These are phyloP conservation scores for Neonectria faginata DNA, from an alignment of 2,329 filamentous ascomycete genomes.

Conservation along the genomic window DNA sequence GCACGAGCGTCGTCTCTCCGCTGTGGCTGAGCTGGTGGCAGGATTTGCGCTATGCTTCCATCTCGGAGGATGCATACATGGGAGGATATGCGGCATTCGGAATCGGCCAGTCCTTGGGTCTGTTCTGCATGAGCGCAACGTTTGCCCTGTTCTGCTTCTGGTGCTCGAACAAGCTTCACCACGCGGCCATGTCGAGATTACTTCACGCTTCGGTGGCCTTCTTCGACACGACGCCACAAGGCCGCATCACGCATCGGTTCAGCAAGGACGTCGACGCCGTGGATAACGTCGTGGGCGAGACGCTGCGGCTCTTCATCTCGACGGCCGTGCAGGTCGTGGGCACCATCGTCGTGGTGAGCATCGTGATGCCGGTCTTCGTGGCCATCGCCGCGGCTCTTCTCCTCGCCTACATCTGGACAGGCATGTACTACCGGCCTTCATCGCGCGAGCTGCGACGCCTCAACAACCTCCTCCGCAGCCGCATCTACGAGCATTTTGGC, in stretches of 20 bases:
- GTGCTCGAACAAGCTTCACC: conserved; percentile 60
- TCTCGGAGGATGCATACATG: conserved; percentile 58
- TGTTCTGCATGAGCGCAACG: conserved; percentile 71
- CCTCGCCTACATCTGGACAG: conserved; percentile 65
- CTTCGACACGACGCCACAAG: conserved; percentile 90
- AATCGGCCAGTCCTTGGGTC: conserved; percentile 63
- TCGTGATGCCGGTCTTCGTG: conserved; percentile 82
- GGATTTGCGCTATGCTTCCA: conserved; percentile 60
- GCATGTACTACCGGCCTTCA: conserved; percentile 83
- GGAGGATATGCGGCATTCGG: conserved; percentile 71
- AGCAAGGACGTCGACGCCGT: conserved; percentile 93
- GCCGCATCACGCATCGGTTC: conserved; percentile 93
- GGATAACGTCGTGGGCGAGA: conserved; percentile 78
- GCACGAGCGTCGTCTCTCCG: conserved; percentile 71
- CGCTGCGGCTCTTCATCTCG: conserved; percentile 73
- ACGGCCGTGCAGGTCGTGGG: conserved; percentile 80
- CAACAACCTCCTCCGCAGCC: conserved; percentile 87
- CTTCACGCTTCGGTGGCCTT: conserved; percentile 65
- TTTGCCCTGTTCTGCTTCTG: conserved; percentile 57
- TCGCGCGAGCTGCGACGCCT: conserved; percentile 90
- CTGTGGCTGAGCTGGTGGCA: conserved; percentile 72
- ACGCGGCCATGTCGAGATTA: conserved; percentile 29
- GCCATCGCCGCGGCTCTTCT: conserved; percentile 84
- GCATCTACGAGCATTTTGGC: conserved; percentile 91
- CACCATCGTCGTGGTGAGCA: conserved; percentile 78